A percentile compares a stretch with the other conserved stretches of the same genome.
These are phyloP conservation scores for Elongisporangium senticosum DNA, from an alignment of 352 stramenopile species.

Conservation along the genomic window DNA sequence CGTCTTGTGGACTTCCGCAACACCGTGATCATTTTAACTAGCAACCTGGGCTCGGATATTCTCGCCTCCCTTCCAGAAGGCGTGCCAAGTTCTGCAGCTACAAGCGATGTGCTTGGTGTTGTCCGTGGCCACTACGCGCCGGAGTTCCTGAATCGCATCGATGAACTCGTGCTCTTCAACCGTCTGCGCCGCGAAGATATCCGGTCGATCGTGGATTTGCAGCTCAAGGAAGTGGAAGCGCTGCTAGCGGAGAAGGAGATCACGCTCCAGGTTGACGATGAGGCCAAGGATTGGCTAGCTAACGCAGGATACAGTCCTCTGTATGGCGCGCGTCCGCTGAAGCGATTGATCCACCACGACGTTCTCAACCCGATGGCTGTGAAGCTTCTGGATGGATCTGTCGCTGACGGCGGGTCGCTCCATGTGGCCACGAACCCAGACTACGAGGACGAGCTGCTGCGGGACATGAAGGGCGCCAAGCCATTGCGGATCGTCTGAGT, in stretches of 20 bases:
- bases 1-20: slow-evolving; percentile 97
- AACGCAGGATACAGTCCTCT: slow-evolving; percentile 93
- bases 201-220: slow-evolving; percentile 92
- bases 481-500: slow-evolving; percentile 31
- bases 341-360: slow-evolving; percentile 94
- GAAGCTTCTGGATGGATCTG: slow-evolving; percentile 83
- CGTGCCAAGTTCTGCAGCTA: slow-evolving; percentile 46
- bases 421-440: slow-evolving; percentile 53
- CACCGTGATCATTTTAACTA: slow-evolving; percentile 97
- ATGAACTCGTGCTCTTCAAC: slow-evolving; percentile 98
- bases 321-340: slow-evolving; percentile 96
- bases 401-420: slow-evolving; percentile 75
- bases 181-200: slow-evolving; percentile 89
- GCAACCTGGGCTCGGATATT: slow-evolving; percentile 94
- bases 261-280: slow-evolving; percentile 83
- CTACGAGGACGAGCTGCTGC: slow-evolving; percentile 44
- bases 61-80: slow-evolving; percentile 50
- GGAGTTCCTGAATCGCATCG: slow-evolving; percentile 98
- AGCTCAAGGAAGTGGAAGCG: slow-evolving; percentile 88
- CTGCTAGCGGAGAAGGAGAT: slow-evolving; percentile 91
- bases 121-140: slow-evolving; percentile 93
- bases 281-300: slow-evolving; percentile 90
- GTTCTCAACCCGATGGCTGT: slow-evolving; percentile 94
- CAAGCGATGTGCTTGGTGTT: slow-evolving; percentile 84
- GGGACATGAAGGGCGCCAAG: slow-evolving; percentile 28